Evolutionary conservation across 1,284 basidiomycete genomes (phyloP).

Genomic region (Phenoliferia sp.): DNA sequence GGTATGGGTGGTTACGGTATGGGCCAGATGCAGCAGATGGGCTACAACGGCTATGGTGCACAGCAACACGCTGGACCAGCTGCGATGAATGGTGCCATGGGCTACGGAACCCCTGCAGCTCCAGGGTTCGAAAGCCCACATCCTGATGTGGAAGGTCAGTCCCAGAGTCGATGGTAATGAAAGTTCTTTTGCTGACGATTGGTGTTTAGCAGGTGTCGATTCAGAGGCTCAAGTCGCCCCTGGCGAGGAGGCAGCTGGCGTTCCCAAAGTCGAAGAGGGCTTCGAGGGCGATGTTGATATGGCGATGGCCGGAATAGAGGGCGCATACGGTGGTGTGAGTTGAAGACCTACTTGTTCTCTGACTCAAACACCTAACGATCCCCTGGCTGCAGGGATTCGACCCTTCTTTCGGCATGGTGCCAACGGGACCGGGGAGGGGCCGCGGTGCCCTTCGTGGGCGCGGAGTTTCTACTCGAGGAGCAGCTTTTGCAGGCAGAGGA

Average conservation of each 20-base stretch:
- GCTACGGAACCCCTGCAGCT: neutral
- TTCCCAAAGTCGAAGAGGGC: neutral
- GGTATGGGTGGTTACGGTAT: slow-evolving; percentile 1
- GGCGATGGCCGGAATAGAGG: neutral
- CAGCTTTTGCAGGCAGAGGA: neutral
- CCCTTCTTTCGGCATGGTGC: neutral
- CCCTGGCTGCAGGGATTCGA: neutral
- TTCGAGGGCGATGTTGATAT: neutral
- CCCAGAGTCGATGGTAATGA: neutral
- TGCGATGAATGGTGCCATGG: neutral
- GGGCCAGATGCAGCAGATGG: slow-evolving; percentile 3
- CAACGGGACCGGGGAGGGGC: neutral
- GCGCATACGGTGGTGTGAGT: neutral
- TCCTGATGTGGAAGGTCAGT: neutral
- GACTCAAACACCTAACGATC: neutral
- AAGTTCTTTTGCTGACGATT: neutral
- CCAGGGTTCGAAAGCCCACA: neutral
- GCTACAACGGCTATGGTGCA: neutral
- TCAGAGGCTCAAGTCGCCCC: neutral
- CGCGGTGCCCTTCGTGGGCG: neutral
- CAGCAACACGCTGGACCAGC: slow-evolving; percentile 1
- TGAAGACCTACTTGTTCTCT: neutral
- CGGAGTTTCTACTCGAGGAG: neutral
- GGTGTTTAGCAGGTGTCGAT: neutral
- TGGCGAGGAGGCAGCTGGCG: neutral